Evolutionary conservation across 2,329 filamentous ascomycete genomes (phyloP).

Genomic region (Colletotrichum truncatum): DNA sequence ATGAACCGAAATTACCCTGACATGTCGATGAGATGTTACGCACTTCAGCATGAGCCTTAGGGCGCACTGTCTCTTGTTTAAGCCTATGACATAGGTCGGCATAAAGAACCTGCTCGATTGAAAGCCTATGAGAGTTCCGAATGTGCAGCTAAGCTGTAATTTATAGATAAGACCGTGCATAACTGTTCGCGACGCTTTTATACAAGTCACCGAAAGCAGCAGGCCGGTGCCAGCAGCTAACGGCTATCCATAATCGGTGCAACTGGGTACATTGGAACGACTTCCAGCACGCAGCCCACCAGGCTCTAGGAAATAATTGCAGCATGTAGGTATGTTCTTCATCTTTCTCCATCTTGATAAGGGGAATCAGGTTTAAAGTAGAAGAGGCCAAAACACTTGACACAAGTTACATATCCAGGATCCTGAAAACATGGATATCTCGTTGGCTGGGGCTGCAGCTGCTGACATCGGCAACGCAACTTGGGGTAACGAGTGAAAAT

Average conservation of each 20-base stretch:
- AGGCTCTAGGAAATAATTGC: background rate
- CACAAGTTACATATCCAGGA: background rate
- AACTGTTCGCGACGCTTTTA: no score
- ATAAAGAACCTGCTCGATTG: no score
- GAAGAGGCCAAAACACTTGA: background rate
- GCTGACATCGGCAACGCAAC: background rate
- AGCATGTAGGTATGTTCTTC: background rate
- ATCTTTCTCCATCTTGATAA: accelerated
- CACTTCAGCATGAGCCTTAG: no score
- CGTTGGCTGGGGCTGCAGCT: background rate
- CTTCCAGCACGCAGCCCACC: background rate
- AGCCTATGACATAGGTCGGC: no score
- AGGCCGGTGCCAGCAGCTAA: background rate
- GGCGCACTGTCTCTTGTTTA: no score
- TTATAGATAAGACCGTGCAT: no score
- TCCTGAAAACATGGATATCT: background rate
- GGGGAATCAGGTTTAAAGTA: background rate
- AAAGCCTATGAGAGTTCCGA: no score
- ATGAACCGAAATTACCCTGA: no score
- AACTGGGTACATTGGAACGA: background rate
- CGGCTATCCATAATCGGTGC: accelerated
- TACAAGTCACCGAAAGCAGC: no score
- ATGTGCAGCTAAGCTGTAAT: no score
- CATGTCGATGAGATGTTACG: no score
- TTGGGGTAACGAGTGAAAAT: background rate